A percentile compares a stretch with the other conserved stretches of the same genome.
These are phyloP conservation scores for Zygosaccharomyces siamensis DNA, from an alignment of 805 yeast species.

Conservation along the genomic window DNA sequence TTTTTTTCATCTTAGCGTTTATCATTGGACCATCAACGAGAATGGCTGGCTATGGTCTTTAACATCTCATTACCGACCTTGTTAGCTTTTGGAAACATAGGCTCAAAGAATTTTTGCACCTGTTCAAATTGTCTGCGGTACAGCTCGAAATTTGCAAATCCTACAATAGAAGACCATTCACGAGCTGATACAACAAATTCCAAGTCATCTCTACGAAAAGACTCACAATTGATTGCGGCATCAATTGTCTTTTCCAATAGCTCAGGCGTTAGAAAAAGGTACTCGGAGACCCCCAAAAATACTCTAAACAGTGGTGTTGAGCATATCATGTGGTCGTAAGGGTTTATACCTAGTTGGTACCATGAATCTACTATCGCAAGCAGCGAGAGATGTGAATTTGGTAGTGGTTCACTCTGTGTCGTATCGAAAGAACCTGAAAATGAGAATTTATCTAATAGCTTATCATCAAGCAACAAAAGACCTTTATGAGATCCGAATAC, in stretches of 20 bases:
- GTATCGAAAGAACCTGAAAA: conserved; percentile 52
- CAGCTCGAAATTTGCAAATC: conserved; percentile 65
- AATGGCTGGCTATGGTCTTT: conserved; percentile 47
- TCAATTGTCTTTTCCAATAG: conserved; percentile 74
- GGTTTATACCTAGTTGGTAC: conserved; percentile 78
- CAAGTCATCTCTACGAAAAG: conserved; percentile 82
- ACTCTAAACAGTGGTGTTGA: conserved; percentile 92
- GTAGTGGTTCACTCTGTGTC: conserved; percentile 30
- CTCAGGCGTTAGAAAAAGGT: conserved; percentile 78
- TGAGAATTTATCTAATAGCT: conserved; percentile 71
- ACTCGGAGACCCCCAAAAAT: conserved; percentile 90
- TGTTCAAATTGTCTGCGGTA: conserved; percentile 70
- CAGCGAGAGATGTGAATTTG: conserved; percentile 85
- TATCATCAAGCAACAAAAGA: conserved; percentile 68
- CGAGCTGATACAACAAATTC: conserved; percentile 91
- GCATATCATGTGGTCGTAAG: conserved; percentile 95
- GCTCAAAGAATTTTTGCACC: conserved; percentile 78
- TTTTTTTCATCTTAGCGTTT: too few species aligned
- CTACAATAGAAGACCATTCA: conserved; percentile 76
- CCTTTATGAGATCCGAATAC: conserved; percentile 69
- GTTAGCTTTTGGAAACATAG: conserved; percentile 85
- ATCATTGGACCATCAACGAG: not conserved
- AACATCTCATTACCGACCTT: conserved; percentile 92
- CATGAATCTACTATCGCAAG: conserved; percentile 93
- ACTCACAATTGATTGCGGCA: conserved; percentile 59